Percentiles rank a stretch among this genome's conserved stretches.
Evolutionary conservation across 2,329 filamentous ascomycete genomes (phyloP).

Genomic region (Mycosphaerella arachidis): DNA sequence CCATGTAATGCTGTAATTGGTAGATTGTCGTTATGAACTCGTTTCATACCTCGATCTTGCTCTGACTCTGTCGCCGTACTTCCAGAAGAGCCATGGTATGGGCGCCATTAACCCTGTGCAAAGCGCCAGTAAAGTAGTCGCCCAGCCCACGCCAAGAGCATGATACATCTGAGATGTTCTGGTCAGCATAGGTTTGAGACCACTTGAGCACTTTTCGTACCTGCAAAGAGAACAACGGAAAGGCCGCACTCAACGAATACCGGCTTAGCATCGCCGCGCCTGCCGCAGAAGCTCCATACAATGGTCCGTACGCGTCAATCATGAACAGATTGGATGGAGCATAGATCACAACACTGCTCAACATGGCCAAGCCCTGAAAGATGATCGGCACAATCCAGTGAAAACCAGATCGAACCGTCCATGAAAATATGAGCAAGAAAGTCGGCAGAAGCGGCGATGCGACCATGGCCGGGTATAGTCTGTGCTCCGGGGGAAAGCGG

Average conservation of each 20-base stretch:
- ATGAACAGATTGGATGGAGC: constrained; percentile 38
- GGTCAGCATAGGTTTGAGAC: neutral
- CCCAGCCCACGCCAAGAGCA: constrained; percentile 39
- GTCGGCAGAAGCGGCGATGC: constrained; percentile 30
- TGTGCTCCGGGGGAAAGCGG: constrained; percentile 29
- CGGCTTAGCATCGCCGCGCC: constrained; percentile 29
- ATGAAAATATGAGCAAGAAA: constrained; percentile 35
- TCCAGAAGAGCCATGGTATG: constrained; percentile 30
- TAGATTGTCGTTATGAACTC: constrained; percentile 6
- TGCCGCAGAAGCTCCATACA: constrained; percentile 37
- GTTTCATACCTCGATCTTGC: constrained; percentile 16
- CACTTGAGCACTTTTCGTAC: neutral
- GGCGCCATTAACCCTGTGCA: constrained; percentile 31
- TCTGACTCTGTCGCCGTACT: constrained; percentile 22
- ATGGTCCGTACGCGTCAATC: constrained; percentile 39
- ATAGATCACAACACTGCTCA: constrained; percentile 29
- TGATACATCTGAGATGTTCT: constrained; percentile 35
- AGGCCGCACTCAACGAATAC: constrained; percentile 35
- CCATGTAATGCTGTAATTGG: neutral
- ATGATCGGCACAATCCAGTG: constrained; percentile 39
- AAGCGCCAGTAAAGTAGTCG: constrained; percentile 38
- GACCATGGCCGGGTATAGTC: constrained; percentile 34
- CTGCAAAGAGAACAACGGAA: constrained; percentile 36
- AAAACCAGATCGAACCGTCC: constrained; percentile 29
- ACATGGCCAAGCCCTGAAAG: constrained; percentile 26